Percentiles rank a stretch among this genome's conserved stretches.
These are phyloP conservation scores for Microsporum canis DNA, from an alignment of 2,329 filamentous ascomycete species.

Conservation along the genomic window DNA sequence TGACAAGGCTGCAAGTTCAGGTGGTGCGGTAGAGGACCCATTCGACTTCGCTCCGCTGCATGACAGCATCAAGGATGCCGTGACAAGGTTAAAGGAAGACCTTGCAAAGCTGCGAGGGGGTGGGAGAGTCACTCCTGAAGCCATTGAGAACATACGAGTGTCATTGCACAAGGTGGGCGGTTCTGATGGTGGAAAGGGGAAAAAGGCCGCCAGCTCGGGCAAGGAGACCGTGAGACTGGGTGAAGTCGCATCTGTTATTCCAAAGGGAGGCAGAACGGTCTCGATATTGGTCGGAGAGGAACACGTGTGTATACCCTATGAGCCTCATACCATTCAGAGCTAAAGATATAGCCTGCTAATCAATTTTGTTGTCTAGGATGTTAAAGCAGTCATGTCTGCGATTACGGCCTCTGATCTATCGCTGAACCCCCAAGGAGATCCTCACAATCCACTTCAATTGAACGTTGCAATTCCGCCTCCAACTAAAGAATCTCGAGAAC, in stretches of 20 bases:
- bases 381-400: conserved; percentile 36
- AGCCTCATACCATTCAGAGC: neutral
- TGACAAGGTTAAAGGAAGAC: conserved; percentile 49
- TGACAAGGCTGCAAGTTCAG: conserved; percentile 16
- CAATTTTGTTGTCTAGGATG: conserved; percentile 23
- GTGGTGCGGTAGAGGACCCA: conserved; percentile 38
- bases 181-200: neutral
- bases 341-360: neutral
- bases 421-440: conserved; percentile 33
- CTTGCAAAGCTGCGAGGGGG: conserved; percentile 51
- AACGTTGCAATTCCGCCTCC: conserved; percentile 37
- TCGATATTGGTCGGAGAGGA: conserved; percentile 55
- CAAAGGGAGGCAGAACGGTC: conserved; percentile 49
- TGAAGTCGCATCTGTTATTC: conserved; percentile 56
- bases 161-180: conserved; percentile 28
- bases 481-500: conserved; percentile 37
- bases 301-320: conserved; percentile 38
- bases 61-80: conserved; percentile 42
- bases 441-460: conserved; percentile 35
- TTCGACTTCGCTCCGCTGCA: conserved; percentile 51
- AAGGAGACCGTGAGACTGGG: conserved; percentile 45
- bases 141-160: conserved; percentile 52
- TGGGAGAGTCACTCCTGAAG: conserved; percentile 51
- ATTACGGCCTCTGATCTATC: conserved; percentile 34
- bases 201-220: conserved; percentile 8